Evolutionary conservation across 495 filamentous ascomycete species (phyloP).

Genomic region (Sporormia fimetaria): DNA sequence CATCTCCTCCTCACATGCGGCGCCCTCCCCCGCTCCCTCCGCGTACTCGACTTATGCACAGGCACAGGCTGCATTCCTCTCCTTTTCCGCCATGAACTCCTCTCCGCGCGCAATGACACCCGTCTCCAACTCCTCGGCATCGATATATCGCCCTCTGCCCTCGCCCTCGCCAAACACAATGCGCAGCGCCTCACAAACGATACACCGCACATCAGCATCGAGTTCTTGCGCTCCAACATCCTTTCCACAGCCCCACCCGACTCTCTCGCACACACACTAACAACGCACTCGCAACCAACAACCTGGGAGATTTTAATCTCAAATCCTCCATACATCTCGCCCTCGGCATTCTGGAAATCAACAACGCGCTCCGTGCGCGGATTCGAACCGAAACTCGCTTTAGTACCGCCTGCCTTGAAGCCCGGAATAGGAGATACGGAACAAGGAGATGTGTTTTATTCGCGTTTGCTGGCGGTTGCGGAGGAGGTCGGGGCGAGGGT

Average conservation of each 20-base stretch:
- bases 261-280: conserved; percentile 6
- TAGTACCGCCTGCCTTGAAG: conserved; percentile 47
- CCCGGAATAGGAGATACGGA: conserved; percentile 3
- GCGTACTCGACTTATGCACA: conserved; percentile 74
- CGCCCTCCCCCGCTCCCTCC: conserved; percentile 31
- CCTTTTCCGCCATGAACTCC: conserved; percentile 50
- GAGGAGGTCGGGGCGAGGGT: conserved; percentile 31
- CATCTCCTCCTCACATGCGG: conserved; percentile 6
- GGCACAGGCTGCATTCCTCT: conserved; percentile 87
- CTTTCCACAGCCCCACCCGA: conserved; percentile 1
- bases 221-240: conserved; percentile 19
- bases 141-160: conserved; percentile 51
- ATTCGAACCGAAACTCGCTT: conserved; percentile 65
- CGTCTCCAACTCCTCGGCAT: conserved; percentile 35
- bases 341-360: conserved; percentile 39
- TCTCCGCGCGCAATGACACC: conserved; percentile 17
- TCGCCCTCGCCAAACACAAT: conserved; percentile 43
- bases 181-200: not conserved
- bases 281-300: conserved; percentile 2
- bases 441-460: conserved; percentile 52
- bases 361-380: conserved; percentile 59
- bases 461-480: conserved; percentile 38
- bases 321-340: conserved; percentile 88
- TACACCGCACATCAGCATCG: conserved; percentile 38
- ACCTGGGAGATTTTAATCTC: conserved; percentile 62